These are phyloP conservation scores for Aspergillus wentii DNA, from an alignment of 495 filamentous ascomycete genomes.

Conservation along the genomic window DNA sequence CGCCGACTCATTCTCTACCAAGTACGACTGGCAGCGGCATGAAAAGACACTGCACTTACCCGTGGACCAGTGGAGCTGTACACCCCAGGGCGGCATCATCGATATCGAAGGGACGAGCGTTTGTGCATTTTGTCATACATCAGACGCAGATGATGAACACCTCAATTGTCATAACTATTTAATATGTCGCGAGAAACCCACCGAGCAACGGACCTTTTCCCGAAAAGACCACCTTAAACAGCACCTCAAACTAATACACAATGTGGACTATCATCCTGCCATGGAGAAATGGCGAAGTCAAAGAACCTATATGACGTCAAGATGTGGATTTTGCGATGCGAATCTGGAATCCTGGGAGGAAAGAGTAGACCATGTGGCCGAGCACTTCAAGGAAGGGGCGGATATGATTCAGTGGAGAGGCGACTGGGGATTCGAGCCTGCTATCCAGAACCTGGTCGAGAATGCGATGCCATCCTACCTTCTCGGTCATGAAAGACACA, in stretches of 20 bases:
- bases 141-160: conserved; percentile 7
- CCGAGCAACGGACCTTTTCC: conserved; percentile 64
- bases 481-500: conserved; percentile 17
- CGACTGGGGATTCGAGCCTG: conserved; percentile 62
- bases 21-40: conserved; percentile 78
- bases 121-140: conserved; percentile 20
- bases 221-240: conserved; percentile 75
- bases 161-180: conserved; percentile 56
- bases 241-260: conserved; percentile 67
- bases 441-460: conserved; percentile 55
- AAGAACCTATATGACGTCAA: conserved; percentile 51
- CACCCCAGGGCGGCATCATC: conserved; percentile 46
- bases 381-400: conserved; percentile 58
- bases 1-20: conserved; percentile 68
- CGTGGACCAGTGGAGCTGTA: conserved; percentile 70
- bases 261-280: conserved; percentile 50
- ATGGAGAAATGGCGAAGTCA: conserved; percentile 68
- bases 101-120: conserved; percentile 44
- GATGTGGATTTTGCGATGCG: conserved; percentile 60
- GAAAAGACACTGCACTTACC: conserved; percentile 71
- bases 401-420: conserved; percentile 64
- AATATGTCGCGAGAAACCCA: conserved; percentile 55
- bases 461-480: conserved; percentile 56
- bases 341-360: conserved; percentile 54
- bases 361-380: conserved; percentile 56